These are phyloP conservation scores for Erodium trifolium DNA, from an alignment of 441 rosid genomes.

Conservation along the genomic window DNA sequence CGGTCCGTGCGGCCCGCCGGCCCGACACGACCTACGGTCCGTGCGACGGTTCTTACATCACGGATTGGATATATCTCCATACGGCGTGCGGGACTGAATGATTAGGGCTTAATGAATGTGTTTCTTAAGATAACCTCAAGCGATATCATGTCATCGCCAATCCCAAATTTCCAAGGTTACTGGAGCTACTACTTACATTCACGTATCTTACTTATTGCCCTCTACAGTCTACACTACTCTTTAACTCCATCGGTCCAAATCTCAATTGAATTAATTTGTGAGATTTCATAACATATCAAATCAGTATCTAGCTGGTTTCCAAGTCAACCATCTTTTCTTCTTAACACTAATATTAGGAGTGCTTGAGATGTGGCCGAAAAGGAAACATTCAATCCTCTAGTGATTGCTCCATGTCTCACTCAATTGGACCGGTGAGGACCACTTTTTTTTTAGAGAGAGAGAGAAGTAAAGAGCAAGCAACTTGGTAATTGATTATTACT, in stretches of 20 bases:
- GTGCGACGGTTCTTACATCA: no score
- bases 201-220: no score
- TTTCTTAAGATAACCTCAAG: neutral
- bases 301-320: conserved; percentile 15
- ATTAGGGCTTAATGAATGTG: neutral
- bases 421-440: neutral
- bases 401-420: conserved; percentile 26
- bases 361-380: conserved; percentile 22
- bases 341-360: conserved; percentile 14
- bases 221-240: no score
- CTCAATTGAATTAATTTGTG: conserved; percentile 7
- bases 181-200: neutral
- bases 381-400: conserved; percentile 28
- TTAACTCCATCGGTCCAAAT: neutral
- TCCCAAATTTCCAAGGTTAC: neutral
- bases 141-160: neutral
- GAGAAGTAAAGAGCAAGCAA: conserved; percentile 44
- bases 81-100: neutral
- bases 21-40: no score
- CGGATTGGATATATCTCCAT: neutral
- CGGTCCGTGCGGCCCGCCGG: no score
- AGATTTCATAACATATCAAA: neutral
- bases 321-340: conserved; percentile 12
- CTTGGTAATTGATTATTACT: conserved; percentile 18
- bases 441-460: neutral